Conservation (phyloP, 2,329 filamentous ascomycete genomes). For the Grosmannia huntii region DNA sequence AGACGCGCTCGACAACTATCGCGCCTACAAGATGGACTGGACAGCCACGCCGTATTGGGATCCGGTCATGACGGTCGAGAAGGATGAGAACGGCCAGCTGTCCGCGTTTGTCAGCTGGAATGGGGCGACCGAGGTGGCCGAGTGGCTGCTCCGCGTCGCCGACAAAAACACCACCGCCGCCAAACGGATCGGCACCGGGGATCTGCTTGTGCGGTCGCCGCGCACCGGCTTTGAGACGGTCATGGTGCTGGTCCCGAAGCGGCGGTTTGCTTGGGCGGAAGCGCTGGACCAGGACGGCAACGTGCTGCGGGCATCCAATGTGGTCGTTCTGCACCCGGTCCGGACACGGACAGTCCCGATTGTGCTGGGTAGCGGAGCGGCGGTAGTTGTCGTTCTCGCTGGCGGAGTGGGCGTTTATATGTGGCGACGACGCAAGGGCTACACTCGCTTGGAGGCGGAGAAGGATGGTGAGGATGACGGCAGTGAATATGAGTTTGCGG, state of each 20-base stretch:
- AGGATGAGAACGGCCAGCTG: not conserved
- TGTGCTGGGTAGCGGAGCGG: not conserved
- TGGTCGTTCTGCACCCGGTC: not conserved
- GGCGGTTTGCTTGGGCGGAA: slow-evolving; percentile 4
- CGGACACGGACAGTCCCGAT: not conserved
- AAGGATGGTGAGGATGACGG: not conserved
- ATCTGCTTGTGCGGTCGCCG: not conserved
- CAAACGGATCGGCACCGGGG: not conserved
- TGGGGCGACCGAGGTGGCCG: not conserved
- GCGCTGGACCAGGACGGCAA: slow-evolving; percentile 4
- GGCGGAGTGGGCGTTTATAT: not conserved
- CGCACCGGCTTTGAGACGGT: not conserved
- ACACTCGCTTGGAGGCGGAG: not conserved
- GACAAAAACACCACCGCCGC: not conserved
- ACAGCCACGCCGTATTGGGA: slow-evolving; percentile 28
- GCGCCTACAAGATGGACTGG: slow-evolving; percentile 41
- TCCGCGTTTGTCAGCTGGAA: not conserved
- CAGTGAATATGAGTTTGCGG: not conserved
- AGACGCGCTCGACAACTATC: slow-evolving; percentile 33
- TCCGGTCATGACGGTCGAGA: slow-evolving; percentile 14
- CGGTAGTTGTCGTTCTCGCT: not conserved
- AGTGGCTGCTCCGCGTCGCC: slow-evolving; percentile 9
- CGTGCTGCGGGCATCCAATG: not conserved
- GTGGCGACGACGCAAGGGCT: not conserved
- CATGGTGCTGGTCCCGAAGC: not conserved